phyloP scores from a whole-genome alignment of 1,284 basidiomycete species.

The Athelia sp. region DNA sequence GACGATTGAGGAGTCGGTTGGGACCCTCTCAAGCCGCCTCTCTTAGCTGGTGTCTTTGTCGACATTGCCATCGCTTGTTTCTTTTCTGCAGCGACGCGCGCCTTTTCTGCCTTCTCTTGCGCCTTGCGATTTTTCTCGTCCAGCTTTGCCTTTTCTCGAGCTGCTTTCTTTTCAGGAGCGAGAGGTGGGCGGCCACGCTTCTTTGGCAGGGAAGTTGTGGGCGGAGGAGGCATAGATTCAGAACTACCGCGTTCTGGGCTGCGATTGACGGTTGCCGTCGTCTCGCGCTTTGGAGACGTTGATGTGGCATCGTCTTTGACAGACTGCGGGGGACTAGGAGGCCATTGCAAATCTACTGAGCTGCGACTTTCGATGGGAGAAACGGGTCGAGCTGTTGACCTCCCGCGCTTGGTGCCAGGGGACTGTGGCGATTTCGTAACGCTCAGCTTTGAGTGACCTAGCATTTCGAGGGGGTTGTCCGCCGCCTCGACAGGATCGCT shows the following conservation, averaged over 20 bases:
- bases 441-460: not conserved
- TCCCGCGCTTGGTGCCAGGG: too few relatives aligned
- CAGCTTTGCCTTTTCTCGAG: conserved; percentile 1
- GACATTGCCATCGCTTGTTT: too few relatives aligned
- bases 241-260: conserved; percentile 6
- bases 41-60: too few relatives aligned
- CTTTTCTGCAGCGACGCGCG: not conserved
- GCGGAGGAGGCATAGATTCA: not conserved
- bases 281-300: not conserved
- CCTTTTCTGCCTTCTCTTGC: not conserved
- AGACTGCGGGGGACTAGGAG: too few relatives aligned
- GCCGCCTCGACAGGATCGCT: conserved; percentile 29
- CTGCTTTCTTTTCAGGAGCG: not conserved
- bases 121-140: not conserved
- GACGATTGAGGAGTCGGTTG: too few relatives aligned
- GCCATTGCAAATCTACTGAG: conserved; percentile 1
- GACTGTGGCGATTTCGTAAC: too few relatives aligned
- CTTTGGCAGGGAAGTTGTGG: not conserved
- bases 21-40: too few relatives aligned
- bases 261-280: not conserved
- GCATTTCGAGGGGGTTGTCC: conserved; percentile 18
- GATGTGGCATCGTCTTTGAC: not conserved
- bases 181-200: not conserved
- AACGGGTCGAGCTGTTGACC: conserved; percentile 1
- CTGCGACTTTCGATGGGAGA: conserved; percentile 24